Conservation (phyloP, 495 filamentous ascomycete genomes). For the Xanthoparmelia taractica region DNA sequence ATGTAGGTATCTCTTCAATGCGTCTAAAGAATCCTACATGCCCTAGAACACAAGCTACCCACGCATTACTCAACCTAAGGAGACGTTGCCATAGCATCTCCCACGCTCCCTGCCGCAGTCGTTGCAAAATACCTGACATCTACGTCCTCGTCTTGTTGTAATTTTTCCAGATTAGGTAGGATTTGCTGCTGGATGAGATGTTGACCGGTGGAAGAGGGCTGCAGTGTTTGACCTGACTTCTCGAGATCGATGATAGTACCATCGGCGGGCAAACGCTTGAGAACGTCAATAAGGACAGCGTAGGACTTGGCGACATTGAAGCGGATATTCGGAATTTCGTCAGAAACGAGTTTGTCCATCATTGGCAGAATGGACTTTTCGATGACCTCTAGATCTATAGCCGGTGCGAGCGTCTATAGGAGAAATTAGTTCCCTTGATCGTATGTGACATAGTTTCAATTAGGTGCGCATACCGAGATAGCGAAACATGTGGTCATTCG, state of each 20-base stretch:
- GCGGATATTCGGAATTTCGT: conserved; percentile 97
- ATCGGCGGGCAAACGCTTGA: conserved; percentile 80
- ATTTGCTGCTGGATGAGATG: conserved; percentile 82
- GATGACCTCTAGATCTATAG: conserved; percentile 85
- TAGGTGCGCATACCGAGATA: conserved; percentile 66
- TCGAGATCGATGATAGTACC: conserved; percentile 79
- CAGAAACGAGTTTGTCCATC: conserved; percentile 81
- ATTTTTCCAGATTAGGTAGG: conserved; percentile 83
- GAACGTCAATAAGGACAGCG: conserved; percentile 73
- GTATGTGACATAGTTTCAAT: not conserved
- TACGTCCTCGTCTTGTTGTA: conserved; percentile 93
- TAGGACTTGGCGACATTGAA: conserved; percentile 99
- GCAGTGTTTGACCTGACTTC: conserved; percentile 57
- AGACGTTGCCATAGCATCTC: conserved; percentile 34
- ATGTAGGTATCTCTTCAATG: conserved; percentile 30
- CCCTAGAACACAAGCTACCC: not conserved
- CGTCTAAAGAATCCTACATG: conserved; percentile 14
- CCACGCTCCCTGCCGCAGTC: conserved; percentile 47
- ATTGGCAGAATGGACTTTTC: conserved; percentile 91
- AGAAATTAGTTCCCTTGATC: conserved; percentile 29
- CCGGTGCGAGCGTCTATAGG: conserved; percentile 78
- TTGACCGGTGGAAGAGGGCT: conserved; percentile 62
- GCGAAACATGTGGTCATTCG: conserved; percentile 99
- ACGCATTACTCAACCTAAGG: conserved; percentile 14
- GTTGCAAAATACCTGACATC: conserved; percentile 95